Base-by-base conservation (phyloP, 2,329 filamentous ascomycete species). In the Venturia asperata region DNA sequence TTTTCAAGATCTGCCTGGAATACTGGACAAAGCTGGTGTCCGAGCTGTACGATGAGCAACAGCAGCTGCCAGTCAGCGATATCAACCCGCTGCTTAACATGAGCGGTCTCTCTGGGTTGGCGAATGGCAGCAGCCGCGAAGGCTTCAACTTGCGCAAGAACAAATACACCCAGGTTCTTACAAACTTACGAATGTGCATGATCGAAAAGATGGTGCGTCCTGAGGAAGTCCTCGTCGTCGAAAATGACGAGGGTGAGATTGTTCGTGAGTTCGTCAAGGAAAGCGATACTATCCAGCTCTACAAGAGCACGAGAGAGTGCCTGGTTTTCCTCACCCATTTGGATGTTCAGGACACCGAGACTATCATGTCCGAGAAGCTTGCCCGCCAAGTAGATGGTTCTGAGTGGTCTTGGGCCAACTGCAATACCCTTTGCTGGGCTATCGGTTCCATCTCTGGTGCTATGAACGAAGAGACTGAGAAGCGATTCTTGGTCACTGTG, bases 401-500 rank as follows among this genome's bases (percentile, higher is more conserved):
- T 1, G 95, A 99, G 77, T 99, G 94, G 94, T 99, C 95, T 7
- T 99, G 94, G 94, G 91, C 92, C 68, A 99, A 99, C 80, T 99
- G 94, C 86, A 99, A 99, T 79, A 97, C 96, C 6, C 86, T 99
- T 61, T 99, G 94, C 82, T 99, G 94, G 94, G 94, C 94, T 39
- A 99, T 99, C 71, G 94, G 94, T 49, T 99, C 94, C 13, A 99
- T 99, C 70, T 99, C 95, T 1, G 86, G 96, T 65, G 94, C 94
- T 63, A 99, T 99, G 94, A 99, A 97, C 74, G 94, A 99, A 74
- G 94, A 99, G 77, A 99, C 94, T 0, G 94, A 99, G 78, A 99
- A 99, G 81, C 86, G 94, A 13, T 99, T 99, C 82, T 81, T 99
- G 52, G 94, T 99, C 62, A 99, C 94, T 0, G 95, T 99, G 65